A percentile compares a stretch with the other conserved stretches of the same genome.
phyloP scores from a whole-genome alignment of 1,284 basidiomycete species.

The Naganishia sp. region DNA sequence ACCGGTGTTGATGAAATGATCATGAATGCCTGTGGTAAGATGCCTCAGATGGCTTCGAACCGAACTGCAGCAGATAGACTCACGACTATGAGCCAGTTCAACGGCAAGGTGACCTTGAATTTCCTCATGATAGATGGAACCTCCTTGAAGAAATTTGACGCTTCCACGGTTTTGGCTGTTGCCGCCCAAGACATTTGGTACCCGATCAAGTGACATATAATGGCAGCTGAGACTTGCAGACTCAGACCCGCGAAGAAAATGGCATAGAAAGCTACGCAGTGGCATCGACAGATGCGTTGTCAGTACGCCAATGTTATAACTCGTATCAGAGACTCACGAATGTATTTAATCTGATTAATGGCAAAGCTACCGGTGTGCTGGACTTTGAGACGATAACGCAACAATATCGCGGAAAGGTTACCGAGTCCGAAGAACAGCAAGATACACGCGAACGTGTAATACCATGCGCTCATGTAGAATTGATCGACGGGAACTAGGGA shows the following conservation, averaged over 20 bases:
- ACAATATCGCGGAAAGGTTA: conserved; percentile 67
- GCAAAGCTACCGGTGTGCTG: conserved; percentile 6
- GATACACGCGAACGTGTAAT: conserved; percentile 62
- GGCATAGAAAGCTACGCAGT: conserved; percentile 59
- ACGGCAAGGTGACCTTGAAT: conserved; percentile 65
- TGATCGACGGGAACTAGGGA: conserved; percentile 40
- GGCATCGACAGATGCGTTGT: neutral
- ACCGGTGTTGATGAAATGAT: conserved; percentile 37
- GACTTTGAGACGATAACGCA: conserved; percentile 72
- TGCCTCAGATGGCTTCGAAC: neutral
- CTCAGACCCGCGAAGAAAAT: conserved; percentile 81
- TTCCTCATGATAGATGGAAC: conserved; percentile 75
- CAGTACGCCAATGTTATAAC: neutral
- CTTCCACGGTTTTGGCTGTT: conserved; percentile 57
- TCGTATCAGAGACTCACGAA: conserved; percentile 7
- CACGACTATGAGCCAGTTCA: conserved; percentile 59
- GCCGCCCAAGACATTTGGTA: conserved; percentile 79
- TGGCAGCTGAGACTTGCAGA: conserved; percentile 69
- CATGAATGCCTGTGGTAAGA: conserved; percentile 28
- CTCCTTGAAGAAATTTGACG: conserved; percentile 72
- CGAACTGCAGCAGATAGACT: conserved; percentile 30
- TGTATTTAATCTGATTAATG: conserved; percentile 44
- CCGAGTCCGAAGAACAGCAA: conserved; percentile 73
- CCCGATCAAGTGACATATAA: conserved; percentile 75
- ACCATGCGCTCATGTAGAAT: conserved; percentile 48